Evolutionary conservation across 371 early-diverging fungal genomes (phyloP).

Genomic region (Circinella minor): DNA sequence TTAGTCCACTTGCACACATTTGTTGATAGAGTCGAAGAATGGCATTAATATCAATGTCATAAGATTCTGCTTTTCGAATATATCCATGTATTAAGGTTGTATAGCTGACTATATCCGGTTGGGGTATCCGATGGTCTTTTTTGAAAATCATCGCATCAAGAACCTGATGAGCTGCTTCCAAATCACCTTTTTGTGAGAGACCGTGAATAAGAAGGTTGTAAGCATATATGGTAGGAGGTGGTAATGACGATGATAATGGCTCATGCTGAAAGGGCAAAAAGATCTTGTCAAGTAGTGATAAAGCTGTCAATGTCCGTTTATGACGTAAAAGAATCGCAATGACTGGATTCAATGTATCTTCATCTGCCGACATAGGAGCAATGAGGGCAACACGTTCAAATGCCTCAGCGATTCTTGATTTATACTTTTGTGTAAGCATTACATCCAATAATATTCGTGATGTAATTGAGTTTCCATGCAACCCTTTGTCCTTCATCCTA

Average conservation of each 20-base stretch:
- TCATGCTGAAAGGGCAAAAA: constrained; percentile 13
- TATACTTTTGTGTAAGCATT: constrained; percentile 13
- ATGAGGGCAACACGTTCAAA: constrained; percentile 24
- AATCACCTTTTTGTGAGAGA: constrained; percentile 28
- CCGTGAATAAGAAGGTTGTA: constrained; percentile 40
- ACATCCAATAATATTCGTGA: constrained; percentile 34
- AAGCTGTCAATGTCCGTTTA: constrained; percentile 27
- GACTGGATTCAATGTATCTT: constrained; percentile 7
- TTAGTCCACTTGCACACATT: constrained; percentile 22
- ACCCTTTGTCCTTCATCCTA: constrained; percentile 11
- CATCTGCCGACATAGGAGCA: background rate
- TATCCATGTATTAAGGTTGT: constrained; percentile 47
- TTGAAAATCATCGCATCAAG: constrained; percentile 29
- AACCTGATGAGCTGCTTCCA: constrained; percentile 31
- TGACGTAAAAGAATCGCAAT: constrained; percentile 26
- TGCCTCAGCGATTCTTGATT: constrained; percentile 18
- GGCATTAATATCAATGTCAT: constrained; percentile 16
- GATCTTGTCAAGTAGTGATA: constrained; percentile 24
- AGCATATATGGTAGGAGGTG: constrained; percentile 16
- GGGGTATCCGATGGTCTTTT: constrained; percentile 29
- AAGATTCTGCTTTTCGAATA: constrained; percentile 17
- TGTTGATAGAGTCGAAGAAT: constrained; percentile 29
- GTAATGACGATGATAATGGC: background rate
- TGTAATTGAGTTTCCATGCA: constrained; percentile 28
- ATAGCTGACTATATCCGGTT: constrained; percentile 46